Base-by-base conservation (phyloP, 306 rosid genomes). In the Acacia crassicarpa region DNA sequence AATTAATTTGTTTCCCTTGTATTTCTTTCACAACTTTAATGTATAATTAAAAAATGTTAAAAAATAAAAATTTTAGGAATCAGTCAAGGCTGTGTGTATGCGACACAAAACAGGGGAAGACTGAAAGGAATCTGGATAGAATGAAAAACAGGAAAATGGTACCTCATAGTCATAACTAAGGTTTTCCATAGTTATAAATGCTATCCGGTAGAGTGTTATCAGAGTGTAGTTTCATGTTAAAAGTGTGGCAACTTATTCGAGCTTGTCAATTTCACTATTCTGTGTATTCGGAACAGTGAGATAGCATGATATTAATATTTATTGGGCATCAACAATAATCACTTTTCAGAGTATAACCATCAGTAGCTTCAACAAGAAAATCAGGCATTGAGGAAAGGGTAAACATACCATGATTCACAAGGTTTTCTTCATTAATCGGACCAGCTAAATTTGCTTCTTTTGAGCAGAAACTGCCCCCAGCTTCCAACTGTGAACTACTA, bases 361-460 rank as follows among this genome's bases (percentile, higher is more conserved):
- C 67, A 10, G 30, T 44, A 14, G 71, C 70, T 59, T 41, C 27
- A 38, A 76, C 27, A 13, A 58, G 30, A 58, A 76, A 41, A 12
- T 59, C 58, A 76, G 56, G 35, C 58, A 16, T 8, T 10, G 78
- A 75, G 41, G 1, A 63, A 72, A 71, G 73, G 67, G 54, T 20
- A 83, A 58, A 67, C 25, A 67, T 81, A 93, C 97, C 98, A 82
- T 70, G 88, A 46, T 87, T 79, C 83, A 76, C 8, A 84, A 67
- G 76, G 49, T 84, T 87, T 73, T 84, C 86, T 67, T 83, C 86
- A 40, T 51, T n/a, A 1, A 61, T 56, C 19, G 84, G 80, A 46
- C 83, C 83, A 65, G 84, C 13, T 22, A 65, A 33, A 79, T 54
- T 76, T 11, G 78, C 33, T 51, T 77, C 88, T 77, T 80, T 90